Evolutionary conservation across 306 rosid genomes (phyloP).

Genomic region (Senna siamea): DNA sequence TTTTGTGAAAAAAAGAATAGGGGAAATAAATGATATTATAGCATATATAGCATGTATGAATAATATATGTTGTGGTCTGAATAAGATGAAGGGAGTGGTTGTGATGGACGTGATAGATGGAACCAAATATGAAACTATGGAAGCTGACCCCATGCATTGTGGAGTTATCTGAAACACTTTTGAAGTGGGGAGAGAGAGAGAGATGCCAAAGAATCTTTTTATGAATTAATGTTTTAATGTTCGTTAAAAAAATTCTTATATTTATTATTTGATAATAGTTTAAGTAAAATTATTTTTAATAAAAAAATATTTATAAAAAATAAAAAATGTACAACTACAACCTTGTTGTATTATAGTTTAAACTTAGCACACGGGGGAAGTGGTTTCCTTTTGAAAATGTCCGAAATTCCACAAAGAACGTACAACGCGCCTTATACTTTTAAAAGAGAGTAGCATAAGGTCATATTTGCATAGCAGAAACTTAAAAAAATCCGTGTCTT

Average conservation of each 20-base stretch:
- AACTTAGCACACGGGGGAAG: conserved; percentile 19
- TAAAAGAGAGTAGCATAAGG: conserved; percentile 6
- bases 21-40: conserved; percentile 40
- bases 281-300: too few relatives aligned
- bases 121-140: conserved; percentile 53
- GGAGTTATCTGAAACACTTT: conserved; percentile 54
- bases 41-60: too few relatives aligned
- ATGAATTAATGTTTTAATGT: too few relatives aligned
- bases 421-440: conserved; percentile 26
- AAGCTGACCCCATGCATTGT: conserved; percentile 54
- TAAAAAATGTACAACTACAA: conserved; percentile 29
- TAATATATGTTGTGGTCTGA: conserved; percentile 23
- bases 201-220: conserved; percentile 62
- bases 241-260: too few relatives aligned
- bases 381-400: conserved; percentile 18
- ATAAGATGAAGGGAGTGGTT: conserved; percentile 38
- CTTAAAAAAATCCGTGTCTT: too few relatives aligned
- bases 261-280: too few relatives aligned
- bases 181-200: conserved; percentile 40
- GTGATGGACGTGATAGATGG: conserved; percentile 50
- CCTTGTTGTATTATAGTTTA: conserved; percentile 36
- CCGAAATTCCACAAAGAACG: conserved; percentile 36
- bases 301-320: too few relatives aligned
- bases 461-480: too few relatives aligned
- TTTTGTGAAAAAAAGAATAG: background rate